Evolutionary conservation across 2,329 filamentous ascomycete genomes (phyloP), one percentile per base, ranked within the genome.

Genomic region (Teratosphaeriaceae sp.): DNA sequence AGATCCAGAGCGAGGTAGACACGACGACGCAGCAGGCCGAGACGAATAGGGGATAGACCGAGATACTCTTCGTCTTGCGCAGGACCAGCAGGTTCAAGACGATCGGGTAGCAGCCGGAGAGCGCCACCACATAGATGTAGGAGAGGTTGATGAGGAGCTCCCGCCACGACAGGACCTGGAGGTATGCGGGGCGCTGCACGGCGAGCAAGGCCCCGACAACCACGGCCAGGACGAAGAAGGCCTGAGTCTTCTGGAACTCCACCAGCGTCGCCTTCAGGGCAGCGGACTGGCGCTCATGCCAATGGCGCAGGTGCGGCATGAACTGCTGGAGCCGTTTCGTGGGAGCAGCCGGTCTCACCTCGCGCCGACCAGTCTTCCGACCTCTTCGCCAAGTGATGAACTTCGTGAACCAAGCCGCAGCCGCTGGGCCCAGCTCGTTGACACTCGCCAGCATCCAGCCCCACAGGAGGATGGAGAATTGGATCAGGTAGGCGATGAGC

Each of bases 211-310:
- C 34, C 6, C 11, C 34, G 9, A 37, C 9, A 11, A 18, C 15
- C 8, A 37, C 34, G 8, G 34, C 34, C 34, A 37, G 34, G 5
- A 37, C 19, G 19, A 37, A 37, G 34, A 37, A 37, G 15, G 15
- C 20, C 20, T 37, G 34, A 8, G 34, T 37, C 20, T 37, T 34
- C 34, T 37, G 34, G 34, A 37, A 37, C 19, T 37, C 34, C 19
- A 37, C 34, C 7, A 37, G 34, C 7, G 34, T 18, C 9, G 19
- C 34, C 6, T 37, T 37, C 6, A 37, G 34, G 5, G 34, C 34
- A 22, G 18, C 34, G 9, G 34, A 9, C 21, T 37, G 34, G n/a
- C n/a, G n/a, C n/a, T n/a, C n/a, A n/a, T n/a, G n/a, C n/a, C n/a
- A n/a, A n/a, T n/a, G n/a, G n/a, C n/a, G n/a, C n/a, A n/a, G n/a